A percentile compares a stretch with the other conserved stretches of the same genome.
These are phyloP conservation scores for Hypoxylon rubiginosum DNA, from an alignment of 2,329 filamentous ascomycete species.

Conservation along the genomic window DNA sequence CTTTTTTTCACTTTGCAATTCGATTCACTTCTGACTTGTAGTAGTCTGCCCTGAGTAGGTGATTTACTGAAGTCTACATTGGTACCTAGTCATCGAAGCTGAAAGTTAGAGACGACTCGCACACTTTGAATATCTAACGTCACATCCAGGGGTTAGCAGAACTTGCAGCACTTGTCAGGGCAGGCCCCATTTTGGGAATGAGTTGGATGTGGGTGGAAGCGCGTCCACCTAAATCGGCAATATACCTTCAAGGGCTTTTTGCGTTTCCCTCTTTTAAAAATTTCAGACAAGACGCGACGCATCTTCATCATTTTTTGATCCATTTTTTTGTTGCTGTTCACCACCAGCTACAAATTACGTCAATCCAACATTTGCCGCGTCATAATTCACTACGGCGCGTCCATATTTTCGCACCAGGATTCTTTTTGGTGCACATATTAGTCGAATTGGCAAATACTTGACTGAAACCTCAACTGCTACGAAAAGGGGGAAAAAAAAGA, in stretches of 20 bases:
- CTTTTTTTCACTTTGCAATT: constrained; percentile 17
- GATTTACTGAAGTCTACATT: constrained; percentile 20
- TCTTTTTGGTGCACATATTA: constrained; percentile 23
- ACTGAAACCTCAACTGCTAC: constrained; percentile 12
- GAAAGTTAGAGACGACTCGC: constrained; percentile 24
- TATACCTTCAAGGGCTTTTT: constrained; percentile 23
- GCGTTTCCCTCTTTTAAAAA: constrained; percentile 19
- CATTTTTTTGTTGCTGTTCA: neutral
- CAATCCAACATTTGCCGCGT: neutral
- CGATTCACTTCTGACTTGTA: constrained; percentile 7
- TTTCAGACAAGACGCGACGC: constrained; percentile 30
- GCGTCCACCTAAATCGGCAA: constrained; percentile 31
- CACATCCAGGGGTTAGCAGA: constrained; percentile 41
- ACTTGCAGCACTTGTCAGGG: constrained; percentile 37
- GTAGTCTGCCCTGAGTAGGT: constrained; percentile 5
- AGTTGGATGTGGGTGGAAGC: constrained; percentile 35
- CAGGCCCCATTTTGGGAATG: constrained; percentile 27
- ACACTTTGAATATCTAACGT: constrained; percentile 30
- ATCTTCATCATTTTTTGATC: constrained; percentile 7
- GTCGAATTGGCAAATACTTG: constrained; percentile 5
- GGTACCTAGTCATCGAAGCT: constrained; percentile 8
- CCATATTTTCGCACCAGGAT: constrained; percentile 4
- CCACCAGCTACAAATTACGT: neutral
- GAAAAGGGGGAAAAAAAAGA: constrained; percentile 8
- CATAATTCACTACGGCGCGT: neutral